Evolutionary conservation across 768 basidiomycete genomes (phyloP), one percentile per base, ranked within the genome.

Genomic region (Porphyrellus cyaneotinctus): DNA sequence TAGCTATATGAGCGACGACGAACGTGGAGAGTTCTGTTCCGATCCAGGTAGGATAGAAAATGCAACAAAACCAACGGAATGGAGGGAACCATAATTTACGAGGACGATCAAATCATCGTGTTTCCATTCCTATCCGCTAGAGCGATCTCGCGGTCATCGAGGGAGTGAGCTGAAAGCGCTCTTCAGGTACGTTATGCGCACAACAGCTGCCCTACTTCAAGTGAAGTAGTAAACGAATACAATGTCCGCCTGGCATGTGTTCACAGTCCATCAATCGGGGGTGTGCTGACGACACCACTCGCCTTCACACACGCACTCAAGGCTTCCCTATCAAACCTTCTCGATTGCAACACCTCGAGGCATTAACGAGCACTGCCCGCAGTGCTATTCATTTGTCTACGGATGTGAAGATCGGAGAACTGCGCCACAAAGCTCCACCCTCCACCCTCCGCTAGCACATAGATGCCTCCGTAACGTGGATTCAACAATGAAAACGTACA

Each of bases 121-220:
- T 35, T 2, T 38, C n/a, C 38, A 15, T 47, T 42, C 52, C 36
- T 47, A 17, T 43, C 46, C 46, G 46, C 22, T 9, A 3, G 6
- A 32, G 24, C 11, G 39, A 43, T 52, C 51, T 39, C 38, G 44
- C 38, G 24, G 30, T 18, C 46, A 23, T 17, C 32, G 20, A 38
- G 45, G 22, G 32, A 45, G 28, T 49, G 52, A 58, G 52, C 8
- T 51, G 43, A 4, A 47, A 41, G 32, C 46, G 31, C 58, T 24
- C 31, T 43, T 56, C 54, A 56, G 54, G 51, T 57, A 54, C 39
- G 30, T 51, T 44, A 30, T 22, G 45, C 22, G 18, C 23, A 35
- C 47, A 15, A 23, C 33, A 13, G 6, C 37, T 47, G 14, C 35
- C 35, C n/a, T 20, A 37, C 20, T 12, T 14, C 24, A 4, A 30